phyloP scores from a whole-genome alignment of 2,329 filamentous ascomycete genomes.

The Zymoseptoria crescenta region DNA sequence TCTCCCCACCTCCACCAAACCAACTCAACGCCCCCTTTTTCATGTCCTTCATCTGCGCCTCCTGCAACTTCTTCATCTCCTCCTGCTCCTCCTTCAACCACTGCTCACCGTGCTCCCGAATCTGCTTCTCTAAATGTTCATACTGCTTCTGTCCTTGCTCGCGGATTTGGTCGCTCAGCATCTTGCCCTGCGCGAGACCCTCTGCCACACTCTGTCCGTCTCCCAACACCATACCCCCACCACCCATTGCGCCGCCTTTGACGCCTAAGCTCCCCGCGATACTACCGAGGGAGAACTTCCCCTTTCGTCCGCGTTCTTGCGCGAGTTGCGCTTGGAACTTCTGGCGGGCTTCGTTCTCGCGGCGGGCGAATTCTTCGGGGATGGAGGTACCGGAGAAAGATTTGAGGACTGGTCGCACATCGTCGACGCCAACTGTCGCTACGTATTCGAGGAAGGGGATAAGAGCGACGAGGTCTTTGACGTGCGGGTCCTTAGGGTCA shows the following conservation, averaged over 20 bases:
- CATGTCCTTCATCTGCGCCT: conserved; percentile 89
- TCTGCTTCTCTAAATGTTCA: conserved; percentile 79
- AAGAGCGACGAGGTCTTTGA: conserved; percentile 70
- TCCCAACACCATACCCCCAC: conserved; percentile 50
- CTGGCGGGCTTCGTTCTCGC: conserved; percentile 77
- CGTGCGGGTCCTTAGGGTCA: conserved; percentile 57
- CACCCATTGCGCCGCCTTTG: conserved; percentile 47
- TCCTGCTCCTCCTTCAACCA: conserved; percentile 92
- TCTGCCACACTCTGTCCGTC: conserved; percentile 57
- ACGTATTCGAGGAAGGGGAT: conserved; percentile 98
- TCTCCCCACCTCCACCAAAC: conserved; percentile 37
- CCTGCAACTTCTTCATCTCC: conserved; percentile 78
- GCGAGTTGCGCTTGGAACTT: conserved; percentile 74
- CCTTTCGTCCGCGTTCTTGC: conserved; percentile 57
- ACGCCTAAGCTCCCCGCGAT: conserved; percentile 61
- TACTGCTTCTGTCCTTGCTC: conserved; percentile 89
- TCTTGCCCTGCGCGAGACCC: conserved; percentile 85
- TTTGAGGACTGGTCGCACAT: conserved; percentile 61
- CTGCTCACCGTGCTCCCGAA: conserved; percentile 85
- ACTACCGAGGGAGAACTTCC: conserved; percentile 55
- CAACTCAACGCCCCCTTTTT: conserved; percentile 64
- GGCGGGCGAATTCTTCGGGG: conserved; percentile 77
- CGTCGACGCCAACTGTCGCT: conserved; percentile 82
- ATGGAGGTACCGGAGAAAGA: conserved; percentile 70
- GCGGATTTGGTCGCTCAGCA: conserved; percentile 88